These are phyloP conservation scores for Apiospora marii DNA, from an alignment of 2,329 filamentous ascomycete species.

Conservation along the genomic window DNA sequence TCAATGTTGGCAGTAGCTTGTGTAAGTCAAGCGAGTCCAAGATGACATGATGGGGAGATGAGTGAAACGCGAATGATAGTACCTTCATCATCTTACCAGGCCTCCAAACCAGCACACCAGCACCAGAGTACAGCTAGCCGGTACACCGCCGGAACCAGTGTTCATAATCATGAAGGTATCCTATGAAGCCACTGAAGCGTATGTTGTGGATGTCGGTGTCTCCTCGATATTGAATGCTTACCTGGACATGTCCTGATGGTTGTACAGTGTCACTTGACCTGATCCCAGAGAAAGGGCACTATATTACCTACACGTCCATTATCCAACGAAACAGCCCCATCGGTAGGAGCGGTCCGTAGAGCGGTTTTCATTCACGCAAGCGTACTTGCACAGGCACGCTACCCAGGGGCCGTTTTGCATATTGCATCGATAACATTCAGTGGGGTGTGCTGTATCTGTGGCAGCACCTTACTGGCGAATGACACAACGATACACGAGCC, in stretches of 20 bases:
- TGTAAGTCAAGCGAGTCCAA: neutral
- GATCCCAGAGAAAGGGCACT: slow-evolving; percentile 31
- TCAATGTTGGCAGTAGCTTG: neutral
- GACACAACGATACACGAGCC: neutral
- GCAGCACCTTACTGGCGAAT: neutral
- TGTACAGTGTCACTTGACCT: slow-evolving; percentile 41
- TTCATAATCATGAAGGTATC: slow-evolving; percentile 33
- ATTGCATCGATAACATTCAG: neutral
- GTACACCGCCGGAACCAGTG: neutral
- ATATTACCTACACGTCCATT: slow-evolving; percentile 38
- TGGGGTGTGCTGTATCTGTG: neutral
- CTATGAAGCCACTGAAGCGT: slow-evolving; percentile 37
- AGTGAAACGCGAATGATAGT: slow-evolving; percentile 30
- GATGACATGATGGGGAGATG: slow-evolving; percentile 4
- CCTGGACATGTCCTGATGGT: neutral
- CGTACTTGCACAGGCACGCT: neutral
- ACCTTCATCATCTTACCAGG: slow-evolving; percentile 28
- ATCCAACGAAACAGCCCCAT: slow-evolving; percentile 45
- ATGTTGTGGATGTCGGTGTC: slow-evolving; percentile 37
- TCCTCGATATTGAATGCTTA: slow-evolving; percentile 17
- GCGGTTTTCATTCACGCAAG: neutral
- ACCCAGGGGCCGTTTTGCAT: neutral
- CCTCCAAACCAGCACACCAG: slow-evolving; percentile 14
- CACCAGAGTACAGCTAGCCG: slow-evolving; percentile 27
- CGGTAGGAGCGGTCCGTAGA: slow-evolving; percentile 51